Percentiles rank a stretch among this genome's conserved stretches.
Conservation (phyloP, 441 rosid genomes). For the Kokia cookei region DNA sequence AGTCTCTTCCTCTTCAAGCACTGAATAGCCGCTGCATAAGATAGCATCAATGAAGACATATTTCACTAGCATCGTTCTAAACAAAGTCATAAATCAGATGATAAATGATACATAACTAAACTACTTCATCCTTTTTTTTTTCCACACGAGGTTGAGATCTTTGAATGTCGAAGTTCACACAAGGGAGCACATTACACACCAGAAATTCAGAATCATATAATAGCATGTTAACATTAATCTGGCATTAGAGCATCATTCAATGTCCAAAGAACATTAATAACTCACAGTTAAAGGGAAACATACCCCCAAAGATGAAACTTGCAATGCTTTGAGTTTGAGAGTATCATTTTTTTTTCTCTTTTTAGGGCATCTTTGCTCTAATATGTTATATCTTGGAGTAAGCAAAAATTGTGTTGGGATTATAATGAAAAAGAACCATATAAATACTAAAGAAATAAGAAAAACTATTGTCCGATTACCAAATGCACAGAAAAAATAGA, state of each 20-base stretch:
- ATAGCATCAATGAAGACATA: neutral
- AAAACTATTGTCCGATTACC: neutral
- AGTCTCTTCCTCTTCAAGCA: constrained; percentile 90
- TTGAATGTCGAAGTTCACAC: neutral
- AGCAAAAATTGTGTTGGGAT: neutral
- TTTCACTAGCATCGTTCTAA: neutral
- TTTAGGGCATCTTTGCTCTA: neutral
- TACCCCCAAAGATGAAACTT: neutral
- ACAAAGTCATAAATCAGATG: neutral
- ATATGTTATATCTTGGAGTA: neutral
- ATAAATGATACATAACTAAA: neutral
- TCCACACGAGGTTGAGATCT: neutral
- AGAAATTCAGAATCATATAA: neutral
- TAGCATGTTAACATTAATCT: neutral
- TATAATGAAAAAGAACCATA: neutral
- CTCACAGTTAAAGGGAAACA: neutral
- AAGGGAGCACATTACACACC: neutral
- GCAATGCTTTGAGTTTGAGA: neutral
- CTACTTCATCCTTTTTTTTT: constrained; percentile 2
- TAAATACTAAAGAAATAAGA: neutral
- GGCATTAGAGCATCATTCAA: neutral
- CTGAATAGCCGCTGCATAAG: constrained; percentile 84
- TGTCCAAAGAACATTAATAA: neutral
- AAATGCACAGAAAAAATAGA: neutral
- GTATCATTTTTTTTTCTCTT: neutral